Evolutionary conservation across 192 early-diverging fungal species (phyloP).

Genomic region (Podila verticillata): DNA sequence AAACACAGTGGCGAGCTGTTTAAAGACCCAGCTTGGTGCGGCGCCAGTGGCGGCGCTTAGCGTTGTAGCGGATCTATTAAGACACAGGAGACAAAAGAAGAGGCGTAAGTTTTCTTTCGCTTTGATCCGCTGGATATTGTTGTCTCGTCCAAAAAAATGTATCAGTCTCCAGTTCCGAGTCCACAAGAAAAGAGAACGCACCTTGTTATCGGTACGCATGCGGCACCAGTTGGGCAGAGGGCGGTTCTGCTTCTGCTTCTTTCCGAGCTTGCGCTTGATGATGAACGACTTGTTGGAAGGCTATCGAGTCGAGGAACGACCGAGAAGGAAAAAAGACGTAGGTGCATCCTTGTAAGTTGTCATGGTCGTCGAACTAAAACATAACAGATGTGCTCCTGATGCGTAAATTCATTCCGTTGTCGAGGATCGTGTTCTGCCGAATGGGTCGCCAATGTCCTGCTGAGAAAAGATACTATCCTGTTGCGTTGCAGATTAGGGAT

Average conservation of each 20-base stretch:
- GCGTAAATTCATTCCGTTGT: too few species aligned
- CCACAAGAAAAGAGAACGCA: slow-evolving; percentile 64
- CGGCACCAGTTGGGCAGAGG: slow-evolving; percentile 98
- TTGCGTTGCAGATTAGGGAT: too few species aligned
- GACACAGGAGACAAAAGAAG: not conserved
- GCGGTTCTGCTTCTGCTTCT: slow-evolving; percentile 99
- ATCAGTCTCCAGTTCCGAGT: not conserved
- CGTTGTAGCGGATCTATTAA: slow-evolving; percentile 84
- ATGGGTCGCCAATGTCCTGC: too few species aligned
- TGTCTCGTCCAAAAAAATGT: not conserved
- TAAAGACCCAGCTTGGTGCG: slow-evolving; percentile 97
- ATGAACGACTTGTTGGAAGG: slow-evolving; percentile 98
- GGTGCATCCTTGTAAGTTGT: slow-evolving; percentile 1
- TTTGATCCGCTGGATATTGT: not conserved
- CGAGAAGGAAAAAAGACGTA: not conserved
- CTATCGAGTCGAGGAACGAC: slow-evolving; percentile 48
- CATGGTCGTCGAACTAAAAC: not conserved
- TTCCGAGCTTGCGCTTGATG: slow-evolving; percentile 98
- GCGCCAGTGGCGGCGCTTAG: slow-evolving; percentile 99
- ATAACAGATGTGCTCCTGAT: too few species aligned
- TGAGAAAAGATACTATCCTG: too few species aligned
- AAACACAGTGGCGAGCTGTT: slow-evolving; percentile 46
- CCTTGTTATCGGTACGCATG: slow-evolving; percentile 93
- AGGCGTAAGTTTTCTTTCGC: not conserved
- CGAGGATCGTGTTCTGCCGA: too few species aligned